These are phyloP conservation scores for Candida ficus DNA, from an alignment of 805 yeast genomes.

Conservation along the genomic window DNA sequence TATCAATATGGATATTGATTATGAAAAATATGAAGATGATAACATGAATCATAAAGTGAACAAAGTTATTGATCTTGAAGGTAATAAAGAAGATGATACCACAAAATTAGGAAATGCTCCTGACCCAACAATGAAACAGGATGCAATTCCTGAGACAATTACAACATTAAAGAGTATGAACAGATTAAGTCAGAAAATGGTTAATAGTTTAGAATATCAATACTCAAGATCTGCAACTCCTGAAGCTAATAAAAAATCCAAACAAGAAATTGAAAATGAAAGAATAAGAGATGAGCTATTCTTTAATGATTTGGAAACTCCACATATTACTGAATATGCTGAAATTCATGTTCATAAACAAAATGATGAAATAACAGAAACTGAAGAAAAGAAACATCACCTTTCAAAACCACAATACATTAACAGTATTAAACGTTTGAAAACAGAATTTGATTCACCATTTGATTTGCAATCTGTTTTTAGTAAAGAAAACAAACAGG, in stretches of 20 bases:
- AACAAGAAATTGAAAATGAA: conserved; percentile 32
- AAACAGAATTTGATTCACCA: conserved; percentile 13
- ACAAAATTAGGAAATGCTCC: conserved; percentile 74
- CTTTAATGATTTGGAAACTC: conserved; percentile 47
- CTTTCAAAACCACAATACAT: conserved; percentile 22
- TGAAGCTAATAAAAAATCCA: conserved; percentile 28
- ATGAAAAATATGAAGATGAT: conserved; percentile 39
- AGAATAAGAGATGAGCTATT: conserved; percentile 39
- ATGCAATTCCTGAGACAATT: conserved; percentile 60
- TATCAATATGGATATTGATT: conserved; percentile 62
- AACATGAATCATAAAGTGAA: conserved; percentile 45
- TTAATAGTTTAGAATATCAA: conserved; percentile 46
- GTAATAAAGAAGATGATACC: conserved; percentile 77
- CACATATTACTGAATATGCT: conserved; percentile 44
- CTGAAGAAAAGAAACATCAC: conserved; percentile 8
- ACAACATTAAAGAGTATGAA: conserved; percentile 85
- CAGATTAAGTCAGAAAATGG: conserved; percentile 76
- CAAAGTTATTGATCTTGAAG: conserved; percentile 72
- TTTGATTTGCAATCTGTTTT: conserved; percentile 28
- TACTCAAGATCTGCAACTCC: conserved; percentile 32
- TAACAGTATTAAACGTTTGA: conserved; percentile 17
- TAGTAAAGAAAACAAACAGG: conserved; percentile 23
- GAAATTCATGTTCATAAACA: conserved; percentile 30
- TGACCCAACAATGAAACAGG: conserved; percentile 77
- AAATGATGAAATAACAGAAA: conserved; percentile 13